Conservation (phyloP, 2,329 filamentous ascomycete species). For the Nannizzia gypsea region DNA sequence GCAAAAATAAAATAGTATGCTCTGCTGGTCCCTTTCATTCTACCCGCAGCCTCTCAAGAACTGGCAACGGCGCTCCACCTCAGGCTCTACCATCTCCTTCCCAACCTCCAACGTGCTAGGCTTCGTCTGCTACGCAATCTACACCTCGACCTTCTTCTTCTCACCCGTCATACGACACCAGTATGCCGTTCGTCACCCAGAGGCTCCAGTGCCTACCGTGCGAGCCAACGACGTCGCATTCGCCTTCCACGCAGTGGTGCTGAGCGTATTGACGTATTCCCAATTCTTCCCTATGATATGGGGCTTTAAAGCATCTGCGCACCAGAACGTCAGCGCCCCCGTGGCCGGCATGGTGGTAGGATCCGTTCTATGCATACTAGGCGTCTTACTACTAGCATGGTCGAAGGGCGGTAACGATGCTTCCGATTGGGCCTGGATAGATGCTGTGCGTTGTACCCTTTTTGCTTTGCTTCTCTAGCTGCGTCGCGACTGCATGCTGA, state of each 20-base stretch:
- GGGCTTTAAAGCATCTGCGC: constrained; percentile 55
- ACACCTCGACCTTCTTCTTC: constrained; percentile 64
- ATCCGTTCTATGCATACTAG: constrained; percentile 40
- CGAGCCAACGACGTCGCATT: constrained; percentile 84
- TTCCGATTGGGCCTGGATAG: constrained; percentile 50
- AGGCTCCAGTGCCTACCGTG: constrained; percentile 67
- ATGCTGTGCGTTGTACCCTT: constrained; percentile 40
- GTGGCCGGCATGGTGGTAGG: constrained; percentile 61
- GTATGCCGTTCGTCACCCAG: constrained; percentile 68
- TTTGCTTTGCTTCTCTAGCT: background rate
- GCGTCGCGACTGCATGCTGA: constrained; percentile 13
- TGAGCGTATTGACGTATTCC: constrained; percentile 61
- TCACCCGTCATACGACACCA: constrained; percentile 65
- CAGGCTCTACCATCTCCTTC: constrained; percentile 79
- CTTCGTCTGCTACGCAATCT: constrained; percentile 58
- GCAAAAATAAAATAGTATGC: constrained; percentile 34
- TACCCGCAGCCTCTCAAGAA: constrained; percentile 85
- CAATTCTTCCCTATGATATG: constrained; percentile 65
- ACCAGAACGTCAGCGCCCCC: constrained; percentile 45
- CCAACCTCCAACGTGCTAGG: constrained; percentile 57
- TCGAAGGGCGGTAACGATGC: constrained; percentile 36
- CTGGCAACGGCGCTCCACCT: constrained; percentile 61
- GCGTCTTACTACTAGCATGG: constrained; percentile 33
- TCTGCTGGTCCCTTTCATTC: constrained; percentile 77
- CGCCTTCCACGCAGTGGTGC: constrained; percentile 63